These are phyloP conservation scores for Picea glauca DNA, from an alignment of 75 land plant species.

Conservation along the genomic window DNA sequence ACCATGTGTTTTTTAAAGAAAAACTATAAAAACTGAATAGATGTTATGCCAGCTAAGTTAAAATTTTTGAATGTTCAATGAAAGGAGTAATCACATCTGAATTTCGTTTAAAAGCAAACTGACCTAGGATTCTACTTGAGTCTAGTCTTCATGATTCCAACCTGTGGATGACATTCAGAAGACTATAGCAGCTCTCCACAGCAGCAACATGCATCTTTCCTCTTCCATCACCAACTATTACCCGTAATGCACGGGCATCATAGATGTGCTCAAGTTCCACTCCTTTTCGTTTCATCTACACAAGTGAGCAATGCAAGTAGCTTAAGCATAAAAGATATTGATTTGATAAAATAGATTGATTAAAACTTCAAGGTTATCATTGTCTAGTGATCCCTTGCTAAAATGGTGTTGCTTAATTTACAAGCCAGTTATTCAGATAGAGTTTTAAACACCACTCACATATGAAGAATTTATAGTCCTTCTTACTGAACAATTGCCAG, in stretches of 20 bases:
- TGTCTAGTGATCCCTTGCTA: background rate
- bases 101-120: background rate
- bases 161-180: conserved; percentile 94
- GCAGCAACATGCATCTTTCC: conserved; percentile 91
- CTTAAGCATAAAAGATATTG: background rate
- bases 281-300: conserved; percentile 88
- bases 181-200: conserved; percentile 79
- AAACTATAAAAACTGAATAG: background rate
- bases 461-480: background rate
- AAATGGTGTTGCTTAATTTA: background rate
- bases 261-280: conserved; percentile 69
- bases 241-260: conserved; percentile 97
- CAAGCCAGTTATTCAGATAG: background rate
- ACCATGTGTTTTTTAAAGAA: background rate
- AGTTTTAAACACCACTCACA: background rate
- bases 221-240: conserved; percentile 88
- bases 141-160: conserved; percentile 12
- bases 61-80: background rate
- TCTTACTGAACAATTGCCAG: background rate
- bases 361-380: background rate
- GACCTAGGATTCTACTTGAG: background rate
- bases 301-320: background rate
- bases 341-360: background rate
- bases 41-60: background rate
- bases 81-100: background rate